Evolutionary conservation across 805 yeast genomes (phyloP), one percentile per base, ranked within the genome.

Genomic region (Torulaspora delbrueckii): DNA sequence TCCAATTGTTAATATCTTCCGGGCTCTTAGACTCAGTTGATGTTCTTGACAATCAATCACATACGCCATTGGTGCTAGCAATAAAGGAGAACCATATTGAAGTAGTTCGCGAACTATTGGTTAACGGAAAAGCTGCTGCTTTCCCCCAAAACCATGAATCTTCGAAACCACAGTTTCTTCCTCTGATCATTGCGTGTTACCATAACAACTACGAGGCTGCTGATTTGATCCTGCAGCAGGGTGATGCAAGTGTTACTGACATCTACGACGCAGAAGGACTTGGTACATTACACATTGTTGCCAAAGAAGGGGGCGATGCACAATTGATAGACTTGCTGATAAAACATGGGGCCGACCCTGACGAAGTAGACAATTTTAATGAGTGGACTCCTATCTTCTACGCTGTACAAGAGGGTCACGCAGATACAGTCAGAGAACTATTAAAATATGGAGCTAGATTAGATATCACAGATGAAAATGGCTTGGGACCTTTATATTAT

Each of bases 321-420:
- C 70, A 79, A 46, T 71, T 91, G 26, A 80, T 93, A 9, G 77
- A 82, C 25, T 65, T 89, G 37, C 68, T 93, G 27, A 74, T 86
- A 1, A 68, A 76, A n/a, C 75, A 83, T 52, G 91, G 90, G 4
- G 84, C 86, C 1, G 79, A 84, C 56, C 79, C 91, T 4, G 86
- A 93, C 65, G 81, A 78, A 48, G 57, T 82, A 7, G 98, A 93
- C 66, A 84, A 86, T 43, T 80, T 88, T 46, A 89, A 90, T 60
- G 84, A 84, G 56, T 93, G 98, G 97, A 82, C 96, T 0, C 96
- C 98, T 0, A 75, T 93, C 2, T 87, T 89, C 58, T 91, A 93
- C 63, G 86, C 96, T 16, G 90, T 90, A 1, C 79, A 81, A 52
- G 91, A 86, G 55, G 97, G 97, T 1, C 87, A 84, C 61, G 75